These are phyloP conservation scores for Geotrichum macrosporum DNA, from an alignment of 1,139 yeast species.

Conservation along the genomic window DNA sequence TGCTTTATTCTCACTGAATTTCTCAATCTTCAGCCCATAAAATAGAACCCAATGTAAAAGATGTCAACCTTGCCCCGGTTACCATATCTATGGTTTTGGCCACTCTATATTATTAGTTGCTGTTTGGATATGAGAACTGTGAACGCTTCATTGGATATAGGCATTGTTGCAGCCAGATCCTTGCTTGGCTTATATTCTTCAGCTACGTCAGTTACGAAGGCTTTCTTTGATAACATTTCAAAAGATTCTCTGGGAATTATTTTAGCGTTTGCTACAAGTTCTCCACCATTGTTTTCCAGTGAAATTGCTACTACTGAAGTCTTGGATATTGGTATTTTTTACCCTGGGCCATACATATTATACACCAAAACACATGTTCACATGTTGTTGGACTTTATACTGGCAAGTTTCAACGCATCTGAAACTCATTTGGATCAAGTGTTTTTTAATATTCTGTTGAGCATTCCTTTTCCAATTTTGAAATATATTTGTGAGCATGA, in stretches of 20 bases:
- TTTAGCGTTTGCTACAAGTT: constrained; percentile 29
- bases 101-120: constrained; percentile 37
- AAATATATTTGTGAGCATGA: constrained; percentile 34
- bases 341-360: constrained; percentile 38
- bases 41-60: constrained; percentile 51
- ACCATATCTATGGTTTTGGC: constrained; percentile 36
- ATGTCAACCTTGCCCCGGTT: constrained; percentile 47
- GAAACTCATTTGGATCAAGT: constrained; percentile 23
- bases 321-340: too few relatives aligned
- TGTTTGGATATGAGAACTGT: constrained; percentile 29
- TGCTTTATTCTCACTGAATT: constrained; percentile 31
- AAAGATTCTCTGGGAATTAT: constrained; percentile 29
- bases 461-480: constrained; percentile 33
- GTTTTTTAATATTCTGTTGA: constrained; percentile 25
- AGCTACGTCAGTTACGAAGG: constrained; percentile 31
- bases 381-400: constrained; percentile 29
- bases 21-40: constrained; percentile 41
- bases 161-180: constrained; percentile 35
- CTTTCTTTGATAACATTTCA: constrained; percentile 25
- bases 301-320: too few relatives aligned
- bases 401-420: constrained; percentile 27
- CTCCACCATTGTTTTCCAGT: not conserved
- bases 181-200: constrained; percentile 34
- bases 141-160: constrained; percentile 31
- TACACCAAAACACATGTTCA: constrained; percentile 31